Conservation (phyloP, 2,329 filamentous ascomycete genomes). For the Scedosporium boydii region DNA sequence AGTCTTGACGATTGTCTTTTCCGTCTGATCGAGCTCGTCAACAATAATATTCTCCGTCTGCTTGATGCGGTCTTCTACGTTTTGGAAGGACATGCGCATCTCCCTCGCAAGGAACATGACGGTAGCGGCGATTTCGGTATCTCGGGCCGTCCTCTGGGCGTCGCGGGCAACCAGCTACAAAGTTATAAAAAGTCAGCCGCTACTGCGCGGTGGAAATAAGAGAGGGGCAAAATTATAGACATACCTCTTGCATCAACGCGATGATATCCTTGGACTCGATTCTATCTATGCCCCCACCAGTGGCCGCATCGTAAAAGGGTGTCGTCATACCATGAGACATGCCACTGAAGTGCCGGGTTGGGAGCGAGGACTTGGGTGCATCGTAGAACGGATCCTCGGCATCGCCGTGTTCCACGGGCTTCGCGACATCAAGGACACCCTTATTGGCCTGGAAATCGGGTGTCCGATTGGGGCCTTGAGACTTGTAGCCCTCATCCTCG, state of each 20-base stretch:
- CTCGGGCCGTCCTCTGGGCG: conserved; percentile 88
- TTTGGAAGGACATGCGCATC: conserved; percentile 93
- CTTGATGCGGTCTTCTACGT: conserved; percentile 85
- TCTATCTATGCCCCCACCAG: conserved; percentile 76
- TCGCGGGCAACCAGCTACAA: conserved; percentile 80
- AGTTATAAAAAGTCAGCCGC: conserved; percentile 15
- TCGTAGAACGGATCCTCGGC: conserved; percentile 59
- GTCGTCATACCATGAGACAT: conserved; percentile 88
- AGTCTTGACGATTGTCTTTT: conserved; percentile 71
- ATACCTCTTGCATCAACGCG: conserved; percentile 89
- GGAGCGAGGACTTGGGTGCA: conserved; percentile 33
- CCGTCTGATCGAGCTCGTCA: conserved; percentile 77
- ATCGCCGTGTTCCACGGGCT: conserved; percentile 41
- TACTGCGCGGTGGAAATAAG: background rate
- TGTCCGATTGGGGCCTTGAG: conserved; percentile 52
- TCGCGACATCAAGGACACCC: conserved; percentile 12
- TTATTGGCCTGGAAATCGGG: conserved; percentile 39
- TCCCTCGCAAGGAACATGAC: conserved; percentile 89
- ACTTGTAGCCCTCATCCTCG: conserved; percentile 82
- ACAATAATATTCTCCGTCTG: conserved; percentile 87
- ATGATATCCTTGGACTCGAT: conserved; percentile 97
- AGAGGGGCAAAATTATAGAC: conserved; percentile 19
- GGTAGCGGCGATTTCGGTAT: conserved; percentile 92
- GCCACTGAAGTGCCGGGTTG: conserved; percentile 66
- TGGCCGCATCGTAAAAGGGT: conserved; percentile 82